Conservation (phyloP, 2,329 filamentous ascomycete genomes). For the Xylariaceae sp. region DNA sequence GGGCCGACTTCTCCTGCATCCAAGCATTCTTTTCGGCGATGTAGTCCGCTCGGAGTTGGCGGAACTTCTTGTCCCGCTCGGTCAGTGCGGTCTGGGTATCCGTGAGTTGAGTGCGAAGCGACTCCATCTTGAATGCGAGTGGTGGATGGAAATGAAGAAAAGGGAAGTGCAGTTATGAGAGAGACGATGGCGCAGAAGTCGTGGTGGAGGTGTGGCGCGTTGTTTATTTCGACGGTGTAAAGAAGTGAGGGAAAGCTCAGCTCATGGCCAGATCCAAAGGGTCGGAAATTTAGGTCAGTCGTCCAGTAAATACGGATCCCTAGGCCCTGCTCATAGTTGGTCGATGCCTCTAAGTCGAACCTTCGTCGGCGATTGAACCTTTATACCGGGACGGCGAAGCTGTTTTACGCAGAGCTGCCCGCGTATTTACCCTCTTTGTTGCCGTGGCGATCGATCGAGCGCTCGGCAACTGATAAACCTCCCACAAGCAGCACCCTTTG, state of each 20-base stretch:
- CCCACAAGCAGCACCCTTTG: conserved; percentile 12
- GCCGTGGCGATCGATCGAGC: background rate
- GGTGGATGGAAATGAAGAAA: background rate
- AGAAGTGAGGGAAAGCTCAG: background rate
- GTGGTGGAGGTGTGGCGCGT: background rate
- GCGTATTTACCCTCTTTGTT: conserved; percentile 12
- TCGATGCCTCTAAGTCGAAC: too few relatives aligned
- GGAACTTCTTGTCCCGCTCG: conserved; percentile 23
- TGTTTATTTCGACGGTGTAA: background rate
- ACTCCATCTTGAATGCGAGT: conserved; percentile 22
- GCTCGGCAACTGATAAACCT: background rate
- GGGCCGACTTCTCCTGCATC: conserved; percentile 17
- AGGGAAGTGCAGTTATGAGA: background rate
- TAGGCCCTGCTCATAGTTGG: too few relatives aligned
- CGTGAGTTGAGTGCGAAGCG: conserved; percentile 26
- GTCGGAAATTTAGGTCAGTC: background rate
- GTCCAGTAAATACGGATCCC: background rate
- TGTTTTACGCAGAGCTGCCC: background rate
- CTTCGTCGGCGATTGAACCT: too few relatives aligned
- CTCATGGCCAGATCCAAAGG: conserved; percentile 4
- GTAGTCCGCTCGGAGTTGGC: conserved; percentile 22
- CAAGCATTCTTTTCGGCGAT: conserved; percentile 13
- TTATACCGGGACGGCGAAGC: too few relatives aligned
- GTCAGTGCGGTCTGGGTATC: conserved; percentile 27
- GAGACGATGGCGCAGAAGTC: background rate